These are phyloP conservation scores for Royoungia palumana DNA, from an alignment of 768 basidiomycete genomes.

Conservation along the genomic window DNA sequence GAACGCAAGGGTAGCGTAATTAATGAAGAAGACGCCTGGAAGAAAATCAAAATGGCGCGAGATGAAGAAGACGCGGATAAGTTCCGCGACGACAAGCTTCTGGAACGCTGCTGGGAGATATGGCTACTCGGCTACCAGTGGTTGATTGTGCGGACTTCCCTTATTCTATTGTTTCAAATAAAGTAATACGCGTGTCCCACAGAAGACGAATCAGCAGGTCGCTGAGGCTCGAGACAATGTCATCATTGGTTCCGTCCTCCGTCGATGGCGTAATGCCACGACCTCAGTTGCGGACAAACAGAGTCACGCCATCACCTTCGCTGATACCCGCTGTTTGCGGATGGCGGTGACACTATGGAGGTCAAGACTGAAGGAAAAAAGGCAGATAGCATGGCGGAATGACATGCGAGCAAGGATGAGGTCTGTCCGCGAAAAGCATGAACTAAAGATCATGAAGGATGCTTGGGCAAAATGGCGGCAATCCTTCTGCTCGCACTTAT, in stretches of 20 bases:
- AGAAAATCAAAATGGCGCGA: conserved; percentile 65
- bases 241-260: conserved; percentile 54
- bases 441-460: conserved; percentile 50
- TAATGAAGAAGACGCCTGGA: conserved; percentile 76
- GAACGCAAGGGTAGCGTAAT: conserved; percentile 49
- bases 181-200: conserved; percentile 10
- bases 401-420: conserved; percentile 75
- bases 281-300: conserved; percentile 37
- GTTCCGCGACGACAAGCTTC: conserved; percentile 58
- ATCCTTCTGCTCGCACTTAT: conserved; percentile 46
- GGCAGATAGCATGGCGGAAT: conserved; percentile 58
- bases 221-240: conserved; percentile 64
- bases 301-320: conserved; percentile 41
- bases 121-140: conserved; percentile 72
- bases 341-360: conserved; percentile 52
- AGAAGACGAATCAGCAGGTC: conserved; percentile 76
- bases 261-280: conserved; percentile 55
- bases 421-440: conserved; percentile 52
- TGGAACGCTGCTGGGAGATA: conserved; percentile 70
- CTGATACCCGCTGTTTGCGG: conserved; percentile 44
- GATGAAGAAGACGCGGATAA: conserved; percentile 70
- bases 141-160: conserved; percentile 57
- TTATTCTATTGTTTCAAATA: conserved; percentile 13
- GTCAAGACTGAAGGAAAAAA: conserved; percentile 47
- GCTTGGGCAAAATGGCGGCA: conserved; percentile 69